These are phyloP conservation scores for Coprinopsis sp. DNA, from an alignment of 768 basidiomycete species.

Conservation along the genomic window DNA sequence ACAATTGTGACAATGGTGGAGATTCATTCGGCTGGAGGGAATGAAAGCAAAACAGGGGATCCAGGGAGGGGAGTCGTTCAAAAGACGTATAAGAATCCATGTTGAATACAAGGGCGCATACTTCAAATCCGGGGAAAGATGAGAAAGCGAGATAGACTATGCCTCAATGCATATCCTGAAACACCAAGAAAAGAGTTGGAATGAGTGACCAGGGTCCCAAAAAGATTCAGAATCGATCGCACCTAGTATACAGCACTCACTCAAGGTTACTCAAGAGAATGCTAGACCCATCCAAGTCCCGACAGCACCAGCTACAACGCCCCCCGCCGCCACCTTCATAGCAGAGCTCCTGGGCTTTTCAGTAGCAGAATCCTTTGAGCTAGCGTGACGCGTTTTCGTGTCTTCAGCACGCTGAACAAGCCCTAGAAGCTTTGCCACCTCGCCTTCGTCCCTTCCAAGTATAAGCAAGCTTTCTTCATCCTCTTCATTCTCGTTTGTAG, in stretches of 20 bases:
- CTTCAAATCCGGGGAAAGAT: too few relatives aligned
- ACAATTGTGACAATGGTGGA: too few relatives aligned
- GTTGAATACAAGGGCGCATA: too few relatives aligned
- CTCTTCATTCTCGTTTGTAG: constrained; percentile 31
- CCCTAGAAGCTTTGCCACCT: constrained; percentile 36
- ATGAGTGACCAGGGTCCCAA: constrained; percentile 5
- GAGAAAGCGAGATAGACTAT: neutral
- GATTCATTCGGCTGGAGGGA: too few relatives aligned
- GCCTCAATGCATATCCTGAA: neutral
- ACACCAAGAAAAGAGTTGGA: neutral
- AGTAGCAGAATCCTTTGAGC: constrained; percentile 7
- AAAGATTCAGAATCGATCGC: neutral
- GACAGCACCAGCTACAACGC: constrained; percentile 57
- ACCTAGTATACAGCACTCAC: neutral
- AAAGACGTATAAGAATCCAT: too few relatives aligned
- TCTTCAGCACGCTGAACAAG: constrained; percentile 23
- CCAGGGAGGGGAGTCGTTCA: too few relatives aligned
- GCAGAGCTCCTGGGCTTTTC: constrained; percentile 11
- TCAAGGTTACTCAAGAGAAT: constrained; percentile 24
- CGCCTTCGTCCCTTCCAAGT: constrained; percentile 46
- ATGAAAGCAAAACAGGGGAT: too few relatives aligned
- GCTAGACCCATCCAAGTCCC: constrained; percentile 59
- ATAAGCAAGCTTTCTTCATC: constrained; percentile 44
- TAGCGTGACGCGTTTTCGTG: constrained; percentile 13
- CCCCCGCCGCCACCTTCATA: constrained; percentile 46